A percentile compares a stretch with the other conserved stretches of the same genome.
Evolutionary conservation across 2,329 filamentous ascomycete genomes (phyloP).

Genomic region (Hymenoscyphus occultus): DNA sequence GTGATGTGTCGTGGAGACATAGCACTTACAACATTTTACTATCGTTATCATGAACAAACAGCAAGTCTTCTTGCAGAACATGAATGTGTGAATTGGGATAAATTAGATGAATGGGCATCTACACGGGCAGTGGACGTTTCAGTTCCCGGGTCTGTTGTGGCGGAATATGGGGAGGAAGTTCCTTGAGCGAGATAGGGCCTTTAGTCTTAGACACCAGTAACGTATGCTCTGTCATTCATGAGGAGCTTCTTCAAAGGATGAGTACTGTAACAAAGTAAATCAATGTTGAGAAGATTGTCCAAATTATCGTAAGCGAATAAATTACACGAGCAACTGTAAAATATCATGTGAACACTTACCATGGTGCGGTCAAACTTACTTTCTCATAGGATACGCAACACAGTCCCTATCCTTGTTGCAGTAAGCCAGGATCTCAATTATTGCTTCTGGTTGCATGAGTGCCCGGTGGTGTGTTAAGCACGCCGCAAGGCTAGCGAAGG

Average conservation of each 20-base stretch:
- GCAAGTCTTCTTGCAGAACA: not conserved
- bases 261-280: no score
- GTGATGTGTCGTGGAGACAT: conserved; percentile 4
- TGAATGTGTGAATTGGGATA: conserved; percentile 5
- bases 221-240: no score
- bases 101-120: not conserved
- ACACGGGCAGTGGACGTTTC: not conserved
- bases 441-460: not conserved
- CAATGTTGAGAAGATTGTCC: no score
- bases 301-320: no score
- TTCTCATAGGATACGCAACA: not conserved
- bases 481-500: not conserved
- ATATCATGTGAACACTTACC: no score
- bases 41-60: not conserved
- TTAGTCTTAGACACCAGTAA: no score
- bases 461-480: not conserved
- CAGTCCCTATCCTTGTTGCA: not conserved
- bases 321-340: no score
- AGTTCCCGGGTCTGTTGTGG: not conserved
- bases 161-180: not conserved
- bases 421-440: not conserved
- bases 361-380: not conserved
- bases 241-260: no score
- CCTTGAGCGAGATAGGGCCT: not conserved
- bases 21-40: conserved; percentile 1